Evolutionary conservation across 2,329 filamentous ascomycete genomes (phyloP), one percentile per base, ranked within the genome.

Genomic region (Huntiella savannae): DNA sequence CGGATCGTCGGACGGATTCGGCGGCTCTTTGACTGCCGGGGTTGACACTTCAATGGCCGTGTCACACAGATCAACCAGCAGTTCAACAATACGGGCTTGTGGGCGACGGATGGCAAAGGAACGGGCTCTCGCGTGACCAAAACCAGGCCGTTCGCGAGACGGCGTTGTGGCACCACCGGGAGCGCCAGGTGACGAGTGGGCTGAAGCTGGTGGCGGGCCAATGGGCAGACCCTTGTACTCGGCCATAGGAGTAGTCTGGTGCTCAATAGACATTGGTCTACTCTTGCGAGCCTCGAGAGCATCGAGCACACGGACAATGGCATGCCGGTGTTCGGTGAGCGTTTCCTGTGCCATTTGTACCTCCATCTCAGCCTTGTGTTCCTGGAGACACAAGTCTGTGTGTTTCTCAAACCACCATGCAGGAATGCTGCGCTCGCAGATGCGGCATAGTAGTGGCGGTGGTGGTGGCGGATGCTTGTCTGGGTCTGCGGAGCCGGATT

Each of bases 321-420:
- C 74, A 60, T 94, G 87, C 4, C 91, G 80, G 62, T 98, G 91
- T 57, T 98, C 91, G 5, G 79, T 82, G 42, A 98, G 67, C 51
- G 76, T 85, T 58, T 98, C 91, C 57, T 98, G 91, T 4, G 87
- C 77, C 69, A 96, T 80, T 59, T 98, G 88, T 3, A 98, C 86
- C 55, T 96, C 88, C 83, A 95, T 92, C 59, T 98, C 91, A 0
- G 91, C 88, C 44, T 82, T 79, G 58, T 98, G 91, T 59, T 98
- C 91, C 59, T 96, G 87, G 47, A 95, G 68, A 57, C 91, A 98
- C 15, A 96, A 67, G 56, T 98, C 92, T 2, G 88, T 94, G 59
- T 98, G 91, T 61, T 96, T 98, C 63, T 98, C 91, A 55, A 98
- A 98, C 92, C 91, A 98, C 91, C 91, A 98, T 0, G 88, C 86